Evolutionary conservation across 768 basidiomycete species (phyloP), one percentile per base, ranked within the genome.

Genomic region (Hericium alpestre): DNA sequence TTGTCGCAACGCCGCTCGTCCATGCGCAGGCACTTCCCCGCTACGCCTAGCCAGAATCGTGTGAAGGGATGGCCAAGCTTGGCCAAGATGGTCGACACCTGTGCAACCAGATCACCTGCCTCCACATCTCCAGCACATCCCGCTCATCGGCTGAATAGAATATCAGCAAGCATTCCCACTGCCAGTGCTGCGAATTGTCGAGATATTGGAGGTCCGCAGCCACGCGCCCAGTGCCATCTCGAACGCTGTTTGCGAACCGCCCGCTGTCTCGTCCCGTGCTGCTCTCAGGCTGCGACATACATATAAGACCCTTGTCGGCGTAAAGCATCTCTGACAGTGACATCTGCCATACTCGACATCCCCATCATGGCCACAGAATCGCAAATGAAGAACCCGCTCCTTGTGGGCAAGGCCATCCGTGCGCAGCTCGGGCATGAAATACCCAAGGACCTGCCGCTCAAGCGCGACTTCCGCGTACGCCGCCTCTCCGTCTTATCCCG

Each of bases 401-500:
- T 64, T 46, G 67, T 70, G 38, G 70, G 70, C 53, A 67, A 63
- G 47, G 67, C 67, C 23, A 71, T 71, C 55, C 66, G 70, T n/a
- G 69, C 69, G n/a, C 70, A 71, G 62, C 59, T 69, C 47, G 66
- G 67, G 59, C 56, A 69, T 46, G 66, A 67, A 40, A 65, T 71
- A n/a, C 70, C 69, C 6, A 53, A 61, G 53, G 70, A 71, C 54
- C 60, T 71, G 41, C 69, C 70, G 39, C 68, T 71, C 20, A 68
- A 69, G 54, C 63, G 60, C 38, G 70, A 71, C 60, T 71, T 71
- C 59, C 65, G 65, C 46, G 43, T 46, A 20, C 43, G 43, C 16
- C 20, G 43, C 16, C 18, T 46, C 16, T 18, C n/a, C 7, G 15
- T 43, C 9, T 46, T 46, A 5, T 18, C 9, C 43, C 12, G 8